These are phyloP conservation scores for Dactylellina haptotyla DNA, from an alignment of 2,329 filamentous ascomycete species.

Conservation along the genomic window DNA sequence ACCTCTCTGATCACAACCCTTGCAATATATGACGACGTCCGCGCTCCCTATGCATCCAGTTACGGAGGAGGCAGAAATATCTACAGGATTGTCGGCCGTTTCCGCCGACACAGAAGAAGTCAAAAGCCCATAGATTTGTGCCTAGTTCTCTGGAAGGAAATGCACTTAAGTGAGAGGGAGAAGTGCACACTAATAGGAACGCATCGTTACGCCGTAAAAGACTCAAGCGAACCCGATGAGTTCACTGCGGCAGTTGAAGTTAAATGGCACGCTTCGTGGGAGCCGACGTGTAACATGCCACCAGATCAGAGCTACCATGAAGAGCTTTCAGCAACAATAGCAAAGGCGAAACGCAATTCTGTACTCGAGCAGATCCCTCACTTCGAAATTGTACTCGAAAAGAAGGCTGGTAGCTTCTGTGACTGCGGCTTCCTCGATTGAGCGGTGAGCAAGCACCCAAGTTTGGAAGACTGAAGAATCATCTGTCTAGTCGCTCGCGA, in stretches of 20 bases:
- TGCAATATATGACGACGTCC: neutral
- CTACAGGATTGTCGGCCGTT: constrained; percentile 7
- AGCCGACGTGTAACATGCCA: neutral
- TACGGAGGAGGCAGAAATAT: neutral
- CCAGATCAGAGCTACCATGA: neutral
- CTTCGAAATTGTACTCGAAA: too few relatives aligned
- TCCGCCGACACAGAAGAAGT: neutral
- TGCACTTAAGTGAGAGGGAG: constrained; percentile 12
- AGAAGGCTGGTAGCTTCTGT: too few relatives aligned
- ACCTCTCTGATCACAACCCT: constrained; percentile 14
- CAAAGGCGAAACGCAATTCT: too few relatives aligned
- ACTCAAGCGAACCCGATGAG: constrained; percentile 1
- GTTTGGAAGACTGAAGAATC: too few relatives aligned
- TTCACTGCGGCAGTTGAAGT: neutral
- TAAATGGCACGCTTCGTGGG: constrained; percentile 14
- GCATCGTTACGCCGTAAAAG: constrained; percentile 5
- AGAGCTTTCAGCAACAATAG: neutral
- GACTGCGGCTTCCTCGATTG: too few relatives aligned
- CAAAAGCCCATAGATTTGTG: constrained; percentile 3
- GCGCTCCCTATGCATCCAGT: neutral
- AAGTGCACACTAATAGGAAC: neutral
- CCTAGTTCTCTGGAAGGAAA: constrained; percentile 13
- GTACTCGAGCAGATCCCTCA: too few relatives aligned
- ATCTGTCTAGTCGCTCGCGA: too few relatives aligned
- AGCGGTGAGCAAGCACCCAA: too few relatives aligned